phyloP scores from a whole-genome alignment of 192 early-diverging fungal genomes.

The Umbelopsis sp. region DNA sequence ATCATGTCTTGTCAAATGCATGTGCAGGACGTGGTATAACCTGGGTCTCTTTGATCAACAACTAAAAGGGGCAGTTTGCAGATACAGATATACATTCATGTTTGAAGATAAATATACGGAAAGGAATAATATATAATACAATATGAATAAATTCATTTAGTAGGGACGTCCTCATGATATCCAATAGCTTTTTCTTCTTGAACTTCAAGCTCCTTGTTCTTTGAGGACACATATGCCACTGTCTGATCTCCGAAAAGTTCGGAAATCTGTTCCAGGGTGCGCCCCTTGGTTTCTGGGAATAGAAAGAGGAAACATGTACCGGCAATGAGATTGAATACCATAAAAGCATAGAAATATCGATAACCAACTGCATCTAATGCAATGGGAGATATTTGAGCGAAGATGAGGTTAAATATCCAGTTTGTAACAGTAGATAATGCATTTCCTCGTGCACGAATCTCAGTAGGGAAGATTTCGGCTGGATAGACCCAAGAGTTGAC shows the following conservation, averaged over 20 bases:
- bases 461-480: conserved; percentile 76
- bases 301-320: conserved; percentile 52
- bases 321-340: conserved; percentile 46
- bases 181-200: conserved; percentile 10
- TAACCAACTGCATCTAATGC: conserved; percentile 58
- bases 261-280: conserved; percentile 74
- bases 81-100: no score
- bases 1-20: no score
- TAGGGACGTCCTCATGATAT: neutral
- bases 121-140: no score
- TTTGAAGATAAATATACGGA: no score
- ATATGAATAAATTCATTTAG: no score
- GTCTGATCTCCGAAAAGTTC: conserved; percentile 48
- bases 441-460: conserved; percentile 71
- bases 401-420: conserved; percentile 73
- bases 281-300: conserved; percentile 68
- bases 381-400: conserved; percentile 65
- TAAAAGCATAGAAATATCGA: conserved; percentile 57
- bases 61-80: no score
- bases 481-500: conserved; percentile 78
- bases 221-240: neutral
- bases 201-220: neutral
- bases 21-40: no score
- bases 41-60: no score
- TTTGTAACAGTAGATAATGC: conserved; percentile 74